Base-by-base conservation (phyloP, 2,329 filamentous ascomycete species). In the Sphaerulina vaccinii region DNA sequence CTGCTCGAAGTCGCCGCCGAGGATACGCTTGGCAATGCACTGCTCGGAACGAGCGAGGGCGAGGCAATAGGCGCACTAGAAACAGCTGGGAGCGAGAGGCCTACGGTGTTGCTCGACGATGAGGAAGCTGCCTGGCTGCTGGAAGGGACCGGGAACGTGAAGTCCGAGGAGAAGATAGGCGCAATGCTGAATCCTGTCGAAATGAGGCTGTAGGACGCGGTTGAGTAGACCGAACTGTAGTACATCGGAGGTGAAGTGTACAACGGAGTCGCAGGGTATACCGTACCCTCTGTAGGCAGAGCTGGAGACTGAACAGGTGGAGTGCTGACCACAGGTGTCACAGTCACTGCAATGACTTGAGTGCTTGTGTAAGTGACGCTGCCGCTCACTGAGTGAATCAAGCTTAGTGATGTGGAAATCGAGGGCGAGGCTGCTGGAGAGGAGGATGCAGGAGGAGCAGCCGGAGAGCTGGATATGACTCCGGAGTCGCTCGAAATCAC, bases 351-450 rank as follows among this genome's bases (percentile, higher is more conserved):
- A 5, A 24, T 38, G 5, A 46, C 2, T 19, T 21, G 36, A 7
- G 50, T 47, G 33, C 38, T 52, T 2, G 50, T 52, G 16, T 15
- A 37, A 5, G 44, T 53, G 19, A 53, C 33, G 11, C 40, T 44
- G 29, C 40, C 37, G 35, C 41, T 46, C 11, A 33, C 32, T 5
- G 41, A 46, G 9, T 32, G 11, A 22, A 40, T 49, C 33, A 36
- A 15, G 27, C 39, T 44, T 9, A 29, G 32, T 1, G 51, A 47
- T 11, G 40, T 45, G 3, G 45, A 49, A 16, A 47, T 7, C 15
- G 36, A 33, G 4, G 24, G 10, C 10, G 43, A 48, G 22, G 36
- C 21, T 29, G 40, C 35, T 24, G 36, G 13, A 5, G 27, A n/a
- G 6, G 35, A 51, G n/a, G 37, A 46, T 5, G 13, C 29, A 35